These are phyloP conservation scores for Telopea speciosissima DNA, from an alignment of 177 flowering plant genomes.

Conservation along the genomic window DNA sequence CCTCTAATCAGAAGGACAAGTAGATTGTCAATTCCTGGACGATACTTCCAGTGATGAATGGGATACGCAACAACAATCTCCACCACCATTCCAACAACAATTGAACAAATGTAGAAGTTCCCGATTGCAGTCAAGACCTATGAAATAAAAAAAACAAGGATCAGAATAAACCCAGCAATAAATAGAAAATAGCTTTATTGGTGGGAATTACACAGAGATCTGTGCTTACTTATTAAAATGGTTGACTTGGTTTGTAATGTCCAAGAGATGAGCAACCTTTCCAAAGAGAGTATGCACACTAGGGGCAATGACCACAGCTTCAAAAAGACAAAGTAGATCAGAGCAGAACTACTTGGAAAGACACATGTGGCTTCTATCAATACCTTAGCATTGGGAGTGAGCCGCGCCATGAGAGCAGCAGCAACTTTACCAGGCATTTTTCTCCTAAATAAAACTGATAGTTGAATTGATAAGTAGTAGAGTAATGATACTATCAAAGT, in stretches of 20 bases:
- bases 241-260: conserved; percentile 87
- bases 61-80: conserved; percentile 94
- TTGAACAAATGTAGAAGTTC: conserved; percentile 94
- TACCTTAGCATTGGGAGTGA: conserved; percentile 67
- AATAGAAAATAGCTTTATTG: background rate
- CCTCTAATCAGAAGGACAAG: conserved; percentile 97
- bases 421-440: conserved; percentile 72
- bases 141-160: conserved; percentile 8
- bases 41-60: conserved; percentile 73
- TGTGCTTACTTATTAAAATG: conserved; percentile 82
- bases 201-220: background rate
- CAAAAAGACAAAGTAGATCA: conserved; percentile 20
- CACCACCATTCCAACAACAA: conserved; percentile 87
- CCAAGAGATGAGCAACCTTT: conserved; percentile 98
- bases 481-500: conserved; percentile 46
- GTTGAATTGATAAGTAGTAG: conserved; percentile 56
- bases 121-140: conserved; percentile 97
- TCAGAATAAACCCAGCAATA: background rate
- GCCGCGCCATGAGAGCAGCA: conserved; percentile 64
- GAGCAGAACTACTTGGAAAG: background rate
- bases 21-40: conserved; percentile 94
- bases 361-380: background rate
- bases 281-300: conserved; percentile 98
- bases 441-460: conserved; percentile 60
- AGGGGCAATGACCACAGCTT: conserved; percentile 92